Conservation (phyloP, 805 yeast genomes). For the Spathaspora girioi region DNA sequence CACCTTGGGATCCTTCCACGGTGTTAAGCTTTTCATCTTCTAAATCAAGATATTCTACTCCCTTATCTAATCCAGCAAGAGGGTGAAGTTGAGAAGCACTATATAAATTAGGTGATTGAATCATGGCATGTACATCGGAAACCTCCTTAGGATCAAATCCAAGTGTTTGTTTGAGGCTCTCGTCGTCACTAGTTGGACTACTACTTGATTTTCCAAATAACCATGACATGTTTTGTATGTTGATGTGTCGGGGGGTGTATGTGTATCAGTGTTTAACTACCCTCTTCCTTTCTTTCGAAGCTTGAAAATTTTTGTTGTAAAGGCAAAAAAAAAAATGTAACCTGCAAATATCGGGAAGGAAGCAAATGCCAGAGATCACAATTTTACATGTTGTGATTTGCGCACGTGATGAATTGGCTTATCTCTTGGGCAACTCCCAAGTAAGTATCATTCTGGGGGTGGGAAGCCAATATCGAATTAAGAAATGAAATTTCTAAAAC, state of each 20-base stretch:
- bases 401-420: too few species aligned
- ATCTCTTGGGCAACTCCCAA: too few species aligned
- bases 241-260: background rate
- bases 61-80: slow-evolving; percentile 85
- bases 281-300: background rate
- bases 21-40: slow-evolving; percentile 72
- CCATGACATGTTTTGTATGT: slow-evolving; percentile 38
- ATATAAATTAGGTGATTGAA: slow-evolving; percentile 57
- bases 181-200: slow-evolving; percentile 12
- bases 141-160: slow-evolving; percentile 69
- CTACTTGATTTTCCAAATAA: slow-evolving; percentile 37
- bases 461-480: too few species aligned
- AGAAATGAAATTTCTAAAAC: too few species aligned
- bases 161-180: slow-evolving; percentile 27
- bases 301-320: background rate
- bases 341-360: background rate
- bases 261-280: background rate
- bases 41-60: slow-evolving; percentile 83
- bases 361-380: background rate
- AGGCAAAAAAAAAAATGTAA: background rate
- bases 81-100: slow-evolving; percentile 68
- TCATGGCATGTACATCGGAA: slow-evolving; percentile 57
- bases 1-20: slow-evolving; percentile 85
- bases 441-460: background rate
- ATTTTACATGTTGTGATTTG: background rate